Evolutionary conservation across 768 basidiomycete species (phyloP), one percentile per base, ranked within the genome.

Genomic region (Lactifluus piperatus): DNA sequence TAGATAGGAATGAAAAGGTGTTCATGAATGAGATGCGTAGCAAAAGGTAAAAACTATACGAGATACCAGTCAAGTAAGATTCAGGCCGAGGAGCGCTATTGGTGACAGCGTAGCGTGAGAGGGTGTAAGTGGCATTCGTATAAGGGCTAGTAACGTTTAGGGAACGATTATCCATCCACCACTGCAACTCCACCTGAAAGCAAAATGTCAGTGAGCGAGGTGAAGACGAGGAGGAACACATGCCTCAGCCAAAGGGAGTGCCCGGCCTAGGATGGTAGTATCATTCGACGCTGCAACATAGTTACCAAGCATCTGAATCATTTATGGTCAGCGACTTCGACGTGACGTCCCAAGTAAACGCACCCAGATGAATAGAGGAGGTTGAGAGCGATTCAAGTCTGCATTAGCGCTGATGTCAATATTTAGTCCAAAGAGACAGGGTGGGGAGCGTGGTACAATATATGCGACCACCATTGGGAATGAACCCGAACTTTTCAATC

Each of bases 341-440:
- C 3, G 16, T 24, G 6, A 14, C 9, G 46, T 18, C 5, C 8
- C 47, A 49, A 43, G 5, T 1, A 46, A 16, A 67, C 78, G 56
- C 58, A 87, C 88, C 66, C 85, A 85, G 56, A 88, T 82, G 73
- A 95, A 95, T 30, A 95, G 68, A 4, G 94, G 94, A 14, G 93
- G 93, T 67, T 95, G 92, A n/a, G 91, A 94, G 57, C 94, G 82
- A 66, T 94, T 80, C 62, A 95, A 71, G 71, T 95, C 86, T 88
- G 45, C 20, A 41, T 8, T 1, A 8, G 43, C 24, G 36, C 26
- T 26, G 57, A 41, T 14, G 22, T 27, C 9, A 26, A 30, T 26
- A 32, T 18, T 9, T 18, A 7, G 41, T 34, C 29, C 6, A 13
- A 46, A 22, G 27, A 48, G 29, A 10, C 16, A 27, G 16, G 44